These are phyloP conservation scores for Curvularia hawaiiensis DNA, from an alignment of 2,329 filamentous ascomycete genomes.

Conservation along the genomic window DNA sequence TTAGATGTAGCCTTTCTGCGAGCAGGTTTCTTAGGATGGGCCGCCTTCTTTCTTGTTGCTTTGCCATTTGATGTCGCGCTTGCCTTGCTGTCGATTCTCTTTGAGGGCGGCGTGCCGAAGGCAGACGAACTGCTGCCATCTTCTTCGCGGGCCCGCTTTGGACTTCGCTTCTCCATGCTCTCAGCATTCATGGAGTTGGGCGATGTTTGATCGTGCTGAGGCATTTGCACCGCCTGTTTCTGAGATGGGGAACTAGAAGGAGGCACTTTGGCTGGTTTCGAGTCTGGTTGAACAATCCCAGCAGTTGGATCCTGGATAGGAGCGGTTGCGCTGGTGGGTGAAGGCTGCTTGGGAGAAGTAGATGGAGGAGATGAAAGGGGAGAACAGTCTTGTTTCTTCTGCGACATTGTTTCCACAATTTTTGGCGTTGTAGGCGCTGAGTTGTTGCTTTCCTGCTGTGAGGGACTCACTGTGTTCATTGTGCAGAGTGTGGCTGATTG, in stretches of 20 bases:
- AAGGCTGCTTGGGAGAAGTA: conserved; percentile 3
- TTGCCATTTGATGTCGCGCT: conserved; percentile 4
- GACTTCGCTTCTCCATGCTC: neutral
- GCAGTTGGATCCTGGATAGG: neutral
- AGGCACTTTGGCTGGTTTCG: neutral
- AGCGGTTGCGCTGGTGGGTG: neutral
- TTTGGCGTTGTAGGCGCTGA: conserved; percentile 8
- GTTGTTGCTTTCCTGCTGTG: conserved; percentile 4
- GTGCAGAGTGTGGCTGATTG: neutral
- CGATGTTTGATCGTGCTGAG: neutral
- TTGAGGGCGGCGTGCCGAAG: conserved; percentile 13
- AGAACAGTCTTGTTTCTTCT: conserved; percentile 10
- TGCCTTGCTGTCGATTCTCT: conserved; percentile 7
- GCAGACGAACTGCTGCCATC: neutral
- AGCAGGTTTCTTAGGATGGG: conserved; percentile 9
- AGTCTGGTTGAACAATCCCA: neutral
- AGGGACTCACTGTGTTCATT: neutral
- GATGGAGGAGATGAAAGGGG: conserved; percentile 20
- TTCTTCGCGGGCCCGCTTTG: conserved; percentile 19
- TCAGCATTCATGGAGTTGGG: conserved; percentile 6
- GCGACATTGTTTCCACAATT: conserved; percentile 14
- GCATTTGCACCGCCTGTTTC: conserved; percentile 1
- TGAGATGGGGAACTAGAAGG: neutral
- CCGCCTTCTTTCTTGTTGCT: neutral
- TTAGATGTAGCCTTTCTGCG: conserved; percentile 12